Conservation (phyloP, 164 flowering plant genomes). For the Warburgia ugandensis region DNA sequence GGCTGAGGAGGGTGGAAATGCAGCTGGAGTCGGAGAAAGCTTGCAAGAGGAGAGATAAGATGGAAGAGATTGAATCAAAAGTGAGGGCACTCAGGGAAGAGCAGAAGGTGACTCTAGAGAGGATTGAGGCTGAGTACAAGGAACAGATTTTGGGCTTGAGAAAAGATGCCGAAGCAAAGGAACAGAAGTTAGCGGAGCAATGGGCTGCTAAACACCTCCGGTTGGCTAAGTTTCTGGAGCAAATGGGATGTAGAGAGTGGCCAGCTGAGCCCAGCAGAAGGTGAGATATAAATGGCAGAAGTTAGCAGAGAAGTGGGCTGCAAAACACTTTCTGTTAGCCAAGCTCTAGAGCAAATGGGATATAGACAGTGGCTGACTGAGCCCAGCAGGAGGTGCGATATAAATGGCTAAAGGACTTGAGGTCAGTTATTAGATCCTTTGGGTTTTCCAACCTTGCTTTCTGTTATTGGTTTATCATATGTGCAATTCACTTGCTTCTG, state of each 20-base stretch:
- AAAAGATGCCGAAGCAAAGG: slow-evolving; percentile 84
- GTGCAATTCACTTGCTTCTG: too few relatives aligned
- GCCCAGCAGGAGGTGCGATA: slow-evolving; percentile 4
- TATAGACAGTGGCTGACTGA: slow-evolving; percentile 29
- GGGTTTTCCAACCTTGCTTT: too few relatives aligned
- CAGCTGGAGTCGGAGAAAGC: slow-evolving; percentile 92
- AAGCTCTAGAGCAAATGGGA: slow-evolving; percentile 65
- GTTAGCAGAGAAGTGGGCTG: slow-evolving; percentile 68
- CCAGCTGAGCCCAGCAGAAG: slow-evolving; percentile 9
- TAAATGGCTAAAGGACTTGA: too few relatives aligned
- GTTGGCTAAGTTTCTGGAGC: slow-evolving; percentile 58
- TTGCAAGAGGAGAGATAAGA: slow-evolving; percentile 56
- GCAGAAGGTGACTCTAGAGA: slow-evolving; percentile 44
- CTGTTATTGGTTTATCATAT: too few relatives aligned
- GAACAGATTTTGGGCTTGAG: slow-evolving; percentile 64
- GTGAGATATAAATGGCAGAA: slow-evolving; percentile 36
- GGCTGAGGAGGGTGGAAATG: slow-evolving; percentile 71
- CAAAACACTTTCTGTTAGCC: slow-evolving; percentile 50
- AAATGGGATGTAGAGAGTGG: slow-evolving; percentile 47
- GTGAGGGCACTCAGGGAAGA: slow-evolving; percentile 71
- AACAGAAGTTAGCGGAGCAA: slow-evolving; percentile 72
- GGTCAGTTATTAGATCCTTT: too few relatives aligned
- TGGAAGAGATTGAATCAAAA: slow-evolving; percentile 77
- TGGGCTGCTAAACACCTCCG: slow-evolving; percentile 66
- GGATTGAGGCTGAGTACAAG: slow-evolving; percentile 73